Percentiles rank a stretch among this genome's conserved stretches.
Conservation (phyloP, 768 basidiomycete genomes). For the Tricholoma saponaceum region DNA sequence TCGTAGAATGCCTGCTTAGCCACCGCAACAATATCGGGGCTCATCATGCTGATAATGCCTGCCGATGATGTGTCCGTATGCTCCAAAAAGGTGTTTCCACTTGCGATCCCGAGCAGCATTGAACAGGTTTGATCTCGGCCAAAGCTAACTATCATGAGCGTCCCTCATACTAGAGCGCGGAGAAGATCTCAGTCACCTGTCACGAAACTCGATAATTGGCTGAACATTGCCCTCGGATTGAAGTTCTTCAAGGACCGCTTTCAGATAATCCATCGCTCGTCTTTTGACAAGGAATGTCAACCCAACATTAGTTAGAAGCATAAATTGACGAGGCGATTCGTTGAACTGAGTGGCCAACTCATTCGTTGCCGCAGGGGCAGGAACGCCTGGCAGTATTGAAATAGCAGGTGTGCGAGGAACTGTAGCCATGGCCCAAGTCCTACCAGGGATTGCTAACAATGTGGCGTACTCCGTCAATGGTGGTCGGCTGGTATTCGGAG, state of each 20-base stretch:
- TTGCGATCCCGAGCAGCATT: conserved; percentile 84
- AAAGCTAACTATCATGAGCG: conserved; percentile 47
- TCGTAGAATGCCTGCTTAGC: conserved; percentile 88
- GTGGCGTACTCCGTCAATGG: conserved; percentile 77
- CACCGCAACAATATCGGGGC: conserved; percentile 59
- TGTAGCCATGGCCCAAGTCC: conserved; percentile 79
- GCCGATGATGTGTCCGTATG: conserved; percentile 44
- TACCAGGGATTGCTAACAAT: conserved; percentile 72
- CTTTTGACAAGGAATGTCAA: conserved; percentile 77
- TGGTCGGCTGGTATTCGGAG: conserved; percentile 39
- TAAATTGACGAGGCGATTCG: conserved; percentile 72
- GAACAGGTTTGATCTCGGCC: conserved; percentile 90
- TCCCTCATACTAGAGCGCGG: conserved; percentile 1
- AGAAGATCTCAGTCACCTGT: conserved; percentile 47
- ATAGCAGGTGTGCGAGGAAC: conserved; percentile 31
- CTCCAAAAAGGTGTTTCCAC: conserved; percentile 79
- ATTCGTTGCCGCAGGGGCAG: conserved; percentile 59
- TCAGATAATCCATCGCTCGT: conserved; percentile 80
- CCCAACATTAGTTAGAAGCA: conserved; percentile 86
- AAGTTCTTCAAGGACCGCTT: conserved; percentile 76
- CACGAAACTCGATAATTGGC: conserved; percentile 78
- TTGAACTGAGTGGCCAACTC: conserved; percentile 81
- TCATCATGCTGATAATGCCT: conserved; percentile 44
- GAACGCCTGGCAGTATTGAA: conserved; percentile 32
- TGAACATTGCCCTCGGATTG: conserved; percentile 74